Evolutionary conservation across 2,329 filamentous ascomycete genomes (phyloP), one percentile per base, ranked within the genome.

Genomic region (Claviceps sp.): DNA sequence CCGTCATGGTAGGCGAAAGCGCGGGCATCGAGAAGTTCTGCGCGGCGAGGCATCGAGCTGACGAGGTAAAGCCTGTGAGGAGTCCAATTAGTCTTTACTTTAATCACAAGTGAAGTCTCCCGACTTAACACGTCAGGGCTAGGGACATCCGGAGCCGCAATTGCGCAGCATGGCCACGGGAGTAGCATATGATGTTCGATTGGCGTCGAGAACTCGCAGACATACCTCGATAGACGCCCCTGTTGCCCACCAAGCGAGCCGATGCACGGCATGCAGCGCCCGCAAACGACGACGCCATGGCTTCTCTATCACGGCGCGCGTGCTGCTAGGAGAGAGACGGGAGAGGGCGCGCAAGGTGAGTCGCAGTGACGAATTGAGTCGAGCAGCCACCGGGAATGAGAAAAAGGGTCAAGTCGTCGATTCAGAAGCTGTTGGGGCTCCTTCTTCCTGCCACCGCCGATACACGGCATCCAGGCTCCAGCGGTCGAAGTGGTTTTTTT

Each of bases 21-120:
- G 89, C 89, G 26, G 89, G 89, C 89, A 95, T 95, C 52, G 82
- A 86, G 71, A 94, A 89, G 70, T 90, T 93, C 58, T 89, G 84
- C 24, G 88, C 89, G 48, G 85, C 88, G 60, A 84, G 75, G 61
- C 73, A 75, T 59, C 76, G 71, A 53, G 81, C 70, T 52, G 79
- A 80, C 43, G 82, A 79, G 58, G 77, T 75, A 66, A 87, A 81
- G 61, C 77, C 85, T 89, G 61, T 11, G 20, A 14, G 22, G 16
- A 11, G 26, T 14, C 2, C 13, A 26, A 44, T 34, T 11, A 34
- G 30, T 34, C 30, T 34, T 11, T 34, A 1, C 30, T 11, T 9
- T 11, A 0, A 34, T 34, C 30, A 11, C 30, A 34, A 34, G 30
- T 4, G 30, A 34, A 3, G 30, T 34, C 30, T 34, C 9, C 11